Evolutionary conservation across 495 filamentous ascomycete genomes (phyloP).

Genomic region (Talaromyces liani): DNA sequence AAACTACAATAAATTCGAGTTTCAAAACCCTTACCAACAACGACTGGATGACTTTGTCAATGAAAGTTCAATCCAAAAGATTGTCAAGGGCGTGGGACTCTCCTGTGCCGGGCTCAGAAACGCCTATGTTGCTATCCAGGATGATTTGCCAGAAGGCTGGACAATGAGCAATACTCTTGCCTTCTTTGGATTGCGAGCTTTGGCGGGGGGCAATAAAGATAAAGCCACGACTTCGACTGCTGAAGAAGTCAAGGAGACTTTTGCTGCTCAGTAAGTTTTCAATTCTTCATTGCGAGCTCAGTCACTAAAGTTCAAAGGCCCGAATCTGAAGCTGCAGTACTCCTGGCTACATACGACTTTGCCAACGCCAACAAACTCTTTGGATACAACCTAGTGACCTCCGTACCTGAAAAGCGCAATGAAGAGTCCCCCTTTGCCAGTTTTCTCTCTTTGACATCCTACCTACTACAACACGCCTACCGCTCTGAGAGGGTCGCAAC

Average conservation of each 20-base stretch:
- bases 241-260: slow-evolving; percentile 73
- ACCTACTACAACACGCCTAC: slow-evolving; percentile 88
- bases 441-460: slow-evolving; percentile 85
- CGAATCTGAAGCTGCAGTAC: slow-evolving; percentile 63
- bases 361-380: slow-evolving; percentile 92
- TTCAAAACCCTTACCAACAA: slow-evolving; percentile 92
- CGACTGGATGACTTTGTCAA: slow-evolving; percentile 98
- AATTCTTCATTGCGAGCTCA: background rate
- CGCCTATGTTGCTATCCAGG: slow-evolving; percentile 81
- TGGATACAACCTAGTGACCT: slow-evolving; percentile 71
- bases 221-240: slow-evolving; percentile 45
- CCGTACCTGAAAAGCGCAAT: slow-evolving; percentile 51
- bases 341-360: slow-evolving; percentile 89
- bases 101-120: slow-evolving; percentile 59
- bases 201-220: slow-evolving; percentile 59
- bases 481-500: slow-evolving; percentile 66
- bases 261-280: slow-evolving; percentile 53
- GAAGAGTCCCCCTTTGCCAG: slow-evolving; percentile 69
- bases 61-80: slow-evolving; percentile 74
- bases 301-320: slow-evolving; percentile 45
- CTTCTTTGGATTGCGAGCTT: slow-evolving; percentile 75
- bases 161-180: slow-evolving; percentile 67
- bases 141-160: slow-evolving; percentile 91
- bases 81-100: slow-evolving; percentile 64
- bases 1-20: slow-evolving; percentile 99